These are phyloP conservation scores for Kokia cookei DNA, from an alignment of 441 rosid species.

Conservation along the genomic window DNA sequence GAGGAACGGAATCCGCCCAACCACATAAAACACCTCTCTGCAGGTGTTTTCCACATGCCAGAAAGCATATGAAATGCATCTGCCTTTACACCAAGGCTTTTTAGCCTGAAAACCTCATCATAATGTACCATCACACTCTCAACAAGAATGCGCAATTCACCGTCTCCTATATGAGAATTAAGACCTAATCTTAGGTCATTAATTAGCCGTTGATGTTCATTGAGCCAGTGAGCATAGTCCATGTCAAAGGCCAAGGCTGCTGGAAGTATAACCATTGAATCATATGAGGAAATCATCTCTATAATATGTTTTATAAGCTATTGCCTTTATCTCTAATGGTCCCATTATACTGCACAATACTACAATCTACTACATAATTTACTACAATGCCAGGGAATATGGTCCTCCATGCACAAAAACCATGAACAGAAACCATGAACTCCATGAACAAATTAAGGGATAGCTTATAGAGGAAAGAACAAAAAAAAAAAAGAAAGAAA, in stretches of 20 bases:
- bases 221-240: conserved; percentile 81
- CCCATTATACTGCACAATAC: neutral
- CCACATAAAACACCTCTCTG: conserved; percentile 96
- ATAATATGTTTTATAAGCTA: neutral
- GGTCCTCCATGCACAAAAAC: neutral
- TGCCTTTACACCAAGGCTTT: conserved; percentile 64
- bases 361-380: neutral
- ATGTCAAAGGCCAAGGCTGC: conserved; percentile 73
- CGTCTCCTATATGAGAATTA: conserved; percentile 54
- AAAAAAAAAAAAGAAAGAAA: neutral
- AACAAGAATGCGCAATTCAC: conserved; percentile 56
- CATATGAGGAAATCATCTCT: neutral
- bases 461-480: neutral
- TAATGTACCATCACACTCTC: conserved; percentile 83
- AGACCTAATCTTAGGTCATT: conserved; percentile 70
- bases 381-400: neutral
- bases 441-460: too few species aligned
- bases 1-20: conserved; percentile 96
- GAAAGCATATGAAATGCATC: conserved; percentile 96
- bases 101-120: conserved; percentile 63
- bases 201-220: conserved; percentile 71
- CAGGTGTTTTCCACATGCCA: conserved; percentile 95
- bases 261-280: conserved; percentile 17
- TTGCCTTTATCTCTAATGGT: neutral
- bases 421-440: too few species aligned